A percentile compares a stretch with the other conserved stretches of the same genome.
Evolutionary conservation across 2,329 filamentous ascomycete genomes (phyloP).

Genomic region (Beauveria bassiana): DNA sequence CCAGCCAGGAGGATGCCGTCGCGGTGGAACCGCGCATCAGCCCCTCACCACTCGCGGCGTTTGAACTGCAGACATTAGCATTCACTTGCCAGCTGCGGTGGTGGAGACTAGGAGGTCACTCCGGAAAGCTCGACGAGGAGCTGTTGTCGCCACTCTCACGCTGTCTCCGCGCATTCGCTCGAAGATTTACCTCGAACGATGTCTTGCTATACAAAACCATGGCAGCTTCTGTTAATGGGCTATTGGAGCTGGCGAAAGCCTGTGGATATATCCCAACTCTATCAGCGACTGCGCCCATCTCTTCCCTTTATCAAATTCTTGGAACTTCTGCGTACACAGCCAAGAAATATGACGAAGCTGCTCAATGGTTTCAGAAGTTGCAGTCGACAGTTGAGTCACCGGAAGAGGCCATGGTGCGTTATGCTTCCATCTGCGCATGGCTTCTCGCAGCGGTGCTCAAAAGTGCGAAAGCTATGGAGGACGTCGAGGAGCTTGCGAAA

Average conservation of each 20-base stretch:
- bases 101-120: conserved; percentile 56
- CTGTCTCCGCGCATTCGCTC: conserved; percentile 53
- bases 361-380: conserved; percentile 45
- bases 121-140: conserved; percentile 54
- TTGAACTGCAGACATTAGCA: conserved; percentile 58
- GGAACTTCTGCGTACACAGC: conserved; percentile 40
- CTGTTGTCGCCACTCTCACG: conserved; percentile 57
- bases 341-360: conserved; percentile 41
- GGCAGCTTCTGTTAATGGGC: conserved; percentile 22
- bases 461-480: conserved; percentile 26
- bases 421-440: conserved; percentile 47
- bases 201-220: conserved; percentile 31
- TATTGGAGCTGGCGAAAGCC: conserved; percentile 26
- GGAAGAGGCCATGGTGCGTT: conserved; percentile 39
- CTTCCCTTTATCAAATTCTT: conserved; percentile 44
- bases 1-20: conserved; percentile 50
- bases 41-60: conserved; percentile 47
- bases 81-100: conserved; percentile 54
- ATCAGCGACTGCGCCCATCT: conserved; percentile 36
- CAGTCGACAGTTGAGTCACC: conserved; percentile 28
- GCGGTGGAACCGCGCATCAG: conserved; percentile 47
- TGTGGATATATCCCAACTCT: conserved; percentile 26
- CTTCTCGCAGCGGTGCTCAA: conserved; percentile 48
- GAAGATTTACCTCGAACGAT: conserved; percentile 37
- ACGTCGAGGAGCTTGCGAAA: conserved; percentile 35